Base-by-base conservation (phyloP, 1,284 basidiomycete genomes). In the Phellopilus nigrolimitatus region DNA sequence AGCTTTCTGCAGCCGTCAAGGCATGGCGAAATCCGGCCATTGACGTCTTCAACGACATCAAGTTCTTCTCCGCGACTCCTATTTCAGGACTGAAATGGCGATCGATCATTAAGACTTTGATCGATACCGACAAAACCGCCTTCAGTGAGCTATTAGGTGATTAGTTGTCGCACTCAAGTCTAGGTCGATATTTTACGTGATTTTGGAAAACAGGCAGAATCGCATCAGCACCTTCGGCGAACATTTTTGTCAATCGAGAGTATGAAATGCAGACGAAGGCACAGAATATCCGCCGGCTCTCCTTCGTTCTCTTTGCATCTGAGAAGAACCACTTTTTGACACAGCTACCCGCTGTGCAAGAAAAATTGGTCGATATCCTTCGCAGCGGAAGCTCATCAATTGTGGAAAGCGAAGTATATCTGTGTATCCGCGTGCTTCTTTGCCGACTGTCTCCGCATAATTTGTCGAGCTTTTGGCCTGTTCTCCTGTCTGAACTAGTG, bases 241-340 rank as follows among this genome's bases (percentile, higher is more conserved):
- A 97, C 63, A 97, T 99, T 54, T 99, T 99, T 67, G 88, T 92
- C 17, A 99, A 95, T 63, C 78, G 90, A 47, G 95, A 99, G 66
- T 88, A 92, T 48, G 97, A 99, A 70, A 92, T 90, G 76, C 71
- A 93, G 0, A 72, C 88, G 12, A 83, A 93, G n/a, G 91, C 92
- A 1, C 71, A 94, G 47, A 95, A 91, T 60, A 73, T 99, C 21
- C 82, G 97, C 31, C 75, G 97, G 30, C 71, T 99, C 39, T 90
- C 94, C 4, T 92, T 91, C 61, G 79, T 90, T 17, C 68, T 99
- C 8, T 85, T 92, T 50, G 75, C 89, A 0, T 91, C 86, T 8
- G 91, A 94, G 59, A 88, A 87, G 66, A 94, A 99, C 64, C 84
- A 91, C 46, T 97, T 91, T 70, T 68, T 99, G 37, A 84, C 84